Conservation (phyloP, 164 flowering plant genomes). For the Magnolia sinica region DNA sequence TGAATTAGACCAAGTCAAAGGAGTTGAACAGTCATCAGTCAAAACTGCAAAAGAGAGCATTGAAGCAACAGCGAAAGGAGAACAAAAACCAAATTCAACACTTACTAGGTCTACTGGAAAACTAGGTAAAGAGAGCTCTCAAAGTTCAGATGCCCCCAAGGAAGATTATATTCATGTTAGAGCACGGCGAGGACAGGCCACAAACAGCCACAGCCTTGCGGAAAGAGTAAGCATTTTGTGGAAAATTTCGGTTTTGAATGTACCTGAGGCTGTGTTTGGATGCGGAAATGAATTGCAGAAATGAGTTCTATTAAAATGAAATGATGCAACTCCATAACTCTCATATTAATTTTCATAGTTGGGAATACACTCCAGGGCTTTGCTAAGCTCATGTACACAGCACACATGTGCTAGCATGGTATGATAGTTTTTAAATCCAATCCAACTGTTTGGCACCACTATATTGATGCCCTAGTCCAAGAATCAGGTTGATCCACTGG, state of each 20-base stretch:
- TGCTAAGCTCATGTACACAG: no score
- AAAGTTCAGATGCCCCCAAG: constrained; percentile 64
- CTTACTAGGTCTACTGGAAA: constrained; percentile 38
- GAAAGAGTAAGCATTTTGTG: constrained; percentile 65
- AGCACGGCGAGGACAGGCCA: constrained; percentile 97
- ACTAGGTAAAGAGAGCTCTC: constrained; percentile 57
- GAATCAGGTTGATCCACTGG: no score
- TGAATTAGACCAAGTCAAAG: constrained; percentile 42
- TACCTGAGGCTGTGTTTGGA: neutral
- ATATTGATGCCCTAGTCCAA: no score
- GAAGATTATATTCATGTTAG: constrained; percentile 94
- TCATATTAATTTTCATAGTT: neutral
- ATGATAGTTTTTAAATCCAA: no score
- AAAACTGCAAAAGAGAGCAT: constrained; percentile 39
- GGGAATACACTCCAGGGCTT: neutral
- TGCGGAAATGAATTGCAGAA: neutral
- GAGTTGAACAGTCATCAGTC: constrained; percentile 20
- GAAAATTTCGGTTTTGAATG: neutral
- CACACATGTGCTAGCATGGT: no score
- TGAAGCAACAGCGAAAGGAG: constrained; percentile 46
- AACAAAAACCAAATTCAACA: constrained; percentile 36
- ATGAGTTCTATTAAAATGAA: neutral
- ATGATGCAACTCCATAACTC: neutral
- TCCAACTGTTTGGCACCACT: no score
- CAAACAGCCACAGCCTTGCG: constrained; percentile 98